Evolutionary conservation across 192 early-diverging fungal genomes (phyloP).

Genomic region (Funneliformis geosporum): DNA sequence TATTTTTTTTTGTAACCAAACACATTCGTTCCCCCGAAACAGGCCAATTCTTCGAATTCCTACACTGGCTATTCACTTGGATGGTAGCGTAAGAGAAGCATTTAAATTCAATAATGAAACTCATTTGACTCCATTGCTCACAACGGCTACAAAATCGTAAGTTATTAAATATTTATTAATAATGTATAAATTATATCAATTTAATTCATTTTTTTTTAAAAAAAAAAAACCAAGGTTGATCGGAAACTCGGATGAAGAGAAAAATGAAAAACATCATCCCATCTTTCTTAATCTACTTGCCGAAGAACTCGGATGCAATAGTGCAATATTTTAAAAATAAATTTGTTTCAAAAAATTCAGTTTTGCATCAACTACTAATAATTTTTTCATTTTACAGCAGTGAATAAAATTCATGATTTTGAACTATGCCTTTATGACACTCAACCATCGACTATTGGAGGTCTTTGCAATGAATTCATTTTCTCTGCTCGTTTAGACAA

Average conservation of each 20-base stretch:
- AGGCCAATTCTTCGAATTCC: conserved; percentile 93
- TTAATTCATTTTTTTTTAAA: neutral
- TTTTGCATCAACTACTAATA: neutral
- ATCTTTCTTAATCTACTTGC: conserved; percentile 77
- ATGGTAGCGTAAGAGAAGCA: conserved; percentile 70
- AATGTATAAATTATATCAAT: neutral
- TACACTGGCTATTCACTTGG: conserved; percentile 95
- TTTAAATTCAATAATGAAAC: conserved; percentile 96
- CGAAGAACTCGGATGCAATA: conserved; percentile 67
- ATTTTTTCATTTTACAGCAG: neutral
- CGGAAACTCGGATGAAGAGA: conserved; percentile 33
- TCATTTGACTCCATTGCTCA: conserved; percentile 89
- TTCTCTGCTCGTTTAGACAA: conserved; percentile 95
- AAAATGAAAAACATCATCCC: conserved; percentile 74
- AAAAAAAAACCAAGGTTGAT: neutral
- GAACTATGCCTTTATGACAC: conserved; percentile 98
- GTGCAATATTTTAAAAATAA: neutral
- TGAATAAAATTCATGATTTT: conserved; percentile 84
- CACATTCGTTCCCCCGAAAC: too few relatives aligned
- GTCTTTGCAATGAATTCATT: conserved; percentile 89
- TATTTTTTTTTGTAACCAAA: too few relatives aligned
- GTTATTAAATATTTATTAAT: conserved; percentile 7
- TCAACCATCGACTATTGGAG: conserved; percentile 87
- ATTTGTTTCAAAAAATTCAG: neutral
- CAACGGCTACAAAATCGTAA: conserved; percentile 65